phyloP scores from a whole-genome alignment of 225 moss, liverwort and hornwort species.

The Bryum argenteum region DNA sequence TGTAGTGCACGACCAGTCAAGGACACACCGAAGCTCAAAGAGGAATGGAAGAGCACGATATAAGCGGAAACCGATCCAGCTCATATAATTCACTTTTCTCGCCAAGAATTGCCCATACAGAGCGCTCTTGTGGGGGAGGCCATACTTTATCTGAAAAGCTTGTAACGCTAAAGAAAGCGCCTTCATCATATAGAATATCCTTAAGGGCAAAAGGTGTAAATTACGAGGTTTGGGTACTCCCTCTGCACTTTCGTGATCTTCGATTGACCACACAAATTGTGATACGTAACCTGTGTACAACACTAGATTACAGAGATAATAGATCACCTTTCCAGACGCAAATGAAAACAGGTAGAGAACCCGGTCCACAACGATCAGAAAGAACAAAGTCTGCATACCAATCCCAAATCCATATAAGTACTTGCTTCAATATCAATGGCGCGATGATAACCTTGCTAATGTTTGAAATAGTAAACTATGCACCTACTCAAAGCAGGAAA shows the following conservation, averaged over 20 bases:
- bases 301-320: slow-evolving; percentile 71
- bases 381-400: slow-evolving; percentile 79
- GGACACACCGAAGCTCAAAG: slow-evolving; percentile 93
- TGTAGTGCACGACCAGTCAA: slow-evolving; percentile 95
- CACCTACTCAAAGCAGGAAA: slow-evolving; percentile 13
- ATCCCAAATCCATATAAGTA: slow-evolving; percentile 21
- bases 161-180: slow-evolving; percentile 76
- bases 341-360: slow-evolving; percentile 84
- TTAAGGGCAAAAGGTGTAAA: slow-evolving; percentile 57
- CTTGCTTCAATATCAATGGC: slow-evolving; percentile 16
- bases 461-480: neutral
- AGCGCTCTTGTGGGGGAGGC: slow-evolving; percentile 84
- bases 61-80: slow-evolving; percentile 84
- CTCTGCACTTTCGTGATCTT: slow-evolving; percentile 33
- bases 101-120: slow-evolving; percentile 88
- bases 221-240: slow-evolving; percentile 29
- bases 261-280: slow-evolving; percentile 63
- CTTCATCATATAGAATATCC: slow-evolving; percentile 89
- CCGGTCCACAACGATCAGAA: slow-evolving; percentile 86
- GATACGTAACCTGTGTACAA: slow-evolving; percentile 83
- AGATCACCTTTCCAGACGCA: slow-evolving; percentile 85
- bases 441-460: slow-evolving; percentile 4
- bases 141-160: slow-evolving; percentile 92
- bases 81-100: slow-evolving; percentile 56
- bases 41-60: slow-evolving; percentile 89